Evolutionary conservation across 805 yeast genomes (phyloP).

Genomic region (Kregervanrija fluxuum): DNA sequence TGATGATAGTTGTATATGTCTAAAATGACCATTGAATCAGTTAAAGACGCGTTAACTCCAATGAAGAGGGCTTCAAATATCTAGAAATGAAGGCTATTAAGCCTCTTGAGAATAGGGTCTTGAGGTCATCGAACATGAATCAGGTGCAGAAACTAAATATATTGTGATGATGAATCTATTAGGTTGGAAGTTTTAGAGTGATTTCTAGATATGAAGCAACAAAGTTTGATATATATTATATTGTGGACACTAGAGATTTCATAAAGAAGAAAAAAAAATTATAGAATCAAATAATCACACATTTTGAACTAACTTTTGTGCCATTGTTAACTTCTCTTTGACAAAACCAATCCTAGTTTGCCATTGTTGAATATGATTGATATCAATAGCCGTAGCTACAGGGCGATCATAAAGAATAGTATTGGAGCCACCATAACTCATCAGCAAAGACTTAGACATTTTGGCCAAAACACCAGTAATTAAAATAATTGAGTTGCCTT

Average conservation of each 20-base stretch:
- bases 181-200: conserved; percentile 52
- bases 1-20: conserved; percentile 27
- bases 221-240: neutral
- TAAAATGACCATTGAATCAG: conserved; percentile 18
- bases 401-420: neutral
- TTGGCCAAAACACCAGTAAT: conserved; percentile 18
- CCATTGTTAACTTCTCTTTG: conserved; percentile 1
- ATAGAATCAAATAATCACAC: neutral
- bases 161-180: conserved; percentile 42
- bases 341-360: conserved; percentile 14
- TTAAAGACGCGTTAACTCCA: conserved; percentile 26
- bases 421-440: conserved; percentile 1
- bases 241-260: too few species aligned
- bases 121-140: conserved; percentile 35
- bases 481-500: conserved; percentile 28
- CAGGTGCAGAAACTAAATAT: conserved; percentile 43
- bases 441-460: conserved; percentile 12
- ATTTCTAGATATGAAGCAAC: conserved; percentile 55
- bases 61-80: conserved; percentile 52
- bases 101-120: conserved; percentile 44
- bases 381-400: neutral
- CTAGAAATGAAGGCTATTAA: conserved; percentile 49
- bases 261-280: neutral
- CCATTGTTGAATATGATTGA: conserved; percentile 15
- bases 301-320: conserved; percentile 2